Conservation (phyloP, 2,329 filamentous ascomycete genomes). For the Venturia carpophila region DNA sequence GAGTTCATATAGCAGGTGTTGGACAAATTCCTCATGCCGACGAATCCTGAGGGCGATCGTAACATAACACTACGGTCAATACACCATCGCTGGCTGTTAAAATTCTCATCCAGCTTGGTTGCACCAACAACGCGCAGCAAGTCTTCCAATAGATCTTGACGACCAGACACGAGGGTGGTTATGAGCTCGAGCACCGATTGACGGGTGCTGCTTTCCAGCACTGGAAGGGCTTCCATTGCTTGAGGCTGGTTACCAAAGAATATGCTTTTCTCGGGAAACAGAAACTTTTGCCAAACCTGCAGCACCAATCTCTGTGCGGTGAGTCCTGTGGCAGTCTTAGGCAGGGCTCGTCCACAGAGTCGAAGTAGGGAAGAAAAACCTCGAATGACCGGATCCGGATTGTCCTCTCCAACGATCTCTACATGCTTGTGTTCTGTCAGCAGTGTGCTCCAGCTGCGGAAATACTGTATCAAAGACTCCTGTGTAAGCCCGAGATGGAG, state of each 20-base stretch:
- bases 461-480: background rate
- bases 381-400: slow-evolving; percentile 30
- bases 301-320: slow-evolving; percentile 24
- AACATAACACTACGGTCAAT: slow-evolving; percentile 46
- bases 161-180: slow-evolving; percentile 28
- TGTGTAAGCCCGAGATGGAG: background rate
- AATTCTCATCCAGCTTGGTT: background rate
- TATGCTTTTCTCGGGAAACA: slow-evolving; percentile 25
- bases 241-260: background rate
- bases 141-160: slow-evolving; percentile 18
- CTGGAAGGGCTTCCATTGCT: slow-evolving; percentile 20
- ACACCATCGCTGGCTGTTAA: background rate
- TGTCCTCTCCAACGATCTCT: slow-evolving; percentile 31
- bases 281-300: slow-evolving; percentile 30
- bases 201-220: slow-evolving; percentile 31
- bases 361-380: slow-evolving; percentile 35
- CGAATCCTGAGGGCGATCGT: slow-evolving; percentile 71
- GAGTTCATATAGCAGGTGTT: slow-evolving; percentile 99
- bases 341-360: slow-evolving; percentile 23
- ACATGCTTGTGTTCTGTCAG: slow-evolving; percentile 29
- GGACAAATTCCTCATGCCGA: slow-evolving; percentile 84
- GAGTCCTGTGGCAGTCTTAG: background rate
- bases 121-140: slow-evolving; percentile 21
- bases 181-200: slow-evolving; percentile 33
- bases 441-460: slow-evolving; percentile 27